Percentiles rank a stretch among this genome's conserved stretches.
These are phyloP conservation scores for Cladophialophora chaetospira DNA, from an alignment of 2,329 filamentous ascomycete genomes.

Conservation along the genomic window DNA sequence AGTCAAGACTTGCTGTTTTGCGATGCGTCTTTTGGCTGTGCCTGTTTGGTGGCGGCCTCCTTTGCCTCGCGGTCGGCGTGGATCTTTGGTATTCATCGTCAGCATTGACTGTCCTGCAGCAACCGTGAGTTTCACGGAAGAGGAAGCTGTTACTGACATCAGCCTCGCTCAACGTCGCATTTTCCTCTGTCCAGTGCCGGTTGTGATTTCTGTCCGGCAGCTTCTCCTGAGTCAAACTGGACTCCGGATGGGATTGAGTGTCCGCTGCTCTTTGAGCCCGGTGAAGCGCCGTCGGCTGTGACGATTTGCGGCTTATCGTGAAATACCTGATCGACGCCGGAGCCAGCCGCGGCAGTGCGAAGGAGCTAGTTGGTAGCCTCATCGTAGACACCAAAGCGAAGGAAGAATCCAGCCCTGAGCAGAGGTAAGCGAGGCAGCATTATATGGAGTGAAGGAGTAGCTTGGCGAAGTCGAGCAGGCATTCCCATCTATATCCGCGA, in stretches of 20 bases:
- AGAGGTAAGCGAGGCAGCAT: background rate
- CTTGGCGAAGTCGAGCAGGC: background rate
- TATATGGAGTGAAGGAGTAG: background rate
- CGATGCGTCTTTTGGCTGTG: background rate
- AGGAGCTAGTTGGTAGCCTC: background rate
- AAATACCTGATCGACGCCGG: conserved; percentile 2
- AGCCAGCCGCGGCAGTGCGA: background rate
- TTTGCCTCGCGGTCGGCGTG: conserved; percentile 8
- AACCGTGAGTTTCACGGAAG: background rate
- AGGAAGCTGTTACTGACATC: conserved; percentile 20
- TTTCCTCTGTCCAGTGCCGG: conserved; percentile 25
- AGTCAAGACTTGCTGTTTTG: background rate
- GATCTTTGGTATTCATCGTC: background rate
- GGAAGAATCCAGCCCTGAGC: background rate
- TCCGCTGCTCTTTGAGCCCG: conserved; percentile 24
- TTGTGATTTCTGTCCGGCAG: conserved; percentile 19
- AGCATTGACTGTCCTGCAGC: background rate
- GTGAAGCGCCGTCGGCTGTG: conserved; percentile 20
- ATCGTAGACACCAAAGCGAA: background rate
- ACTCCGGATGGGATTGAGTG: conserved; percentile 23
- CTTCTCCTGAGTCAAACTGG: conserved; percentile 21
- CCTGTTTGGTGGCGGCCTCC: background rate
- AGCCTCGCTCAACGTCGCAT: conserved; percentile 25
- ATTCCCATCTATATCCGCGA: background rate
- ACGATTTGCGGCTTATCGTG: background rate